Base-by-base conservation (phyloP, 2,329 filamentous ascomycete species). In the Aureobasidium musti region DNA sequence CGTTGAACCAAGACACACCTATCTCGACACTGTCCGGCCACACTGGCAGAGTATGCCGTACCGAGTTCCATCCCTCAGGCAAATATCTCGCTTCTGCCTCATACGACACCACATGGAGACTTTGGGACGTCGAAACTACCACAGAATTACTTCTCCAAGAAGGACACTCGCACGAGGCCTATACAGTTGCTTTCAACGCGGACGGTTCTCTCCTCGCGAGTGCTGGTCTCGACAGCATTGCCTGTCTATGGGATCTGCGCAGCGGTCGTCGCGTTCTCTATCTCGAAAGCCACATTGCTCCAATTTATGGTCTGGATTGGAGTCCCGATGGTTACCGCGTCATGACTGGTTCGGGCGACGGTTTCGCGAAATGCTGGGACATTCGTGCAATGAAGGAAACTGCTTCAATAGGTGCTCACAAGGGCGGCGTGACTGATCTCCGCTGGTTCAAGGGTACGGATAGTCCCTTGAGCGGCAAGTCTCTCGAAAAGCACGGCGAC, bases 361-460 rank as follows among this genome's bases (percentile, higher is more conserved):
- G 94, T 21, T 98, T 95, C 86, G 88, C 97, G 74, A 98, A 97
- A 78, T 97, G 94, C 79, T 99, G 95, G 95, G 95, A 99, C 75
- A 84, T 99, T 63, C 88, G 95, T 53, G 94, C 95, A 73, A 93
- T 98, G 57, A 86, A 90, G 72, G 88, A 89, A 69, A 89, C 87
- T 0, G 94, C 91, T 14, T 91, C 90, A 21, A 90, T 99, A 54
- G 95, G 94, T 57, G 94, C 95, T 7, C 95, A 99, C 77, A 89
- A 87, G 59, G 94, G 92, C 70, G 90, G 95, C 39, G 93, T 99
- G 8, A 95, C 92, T 1, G 95, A 99, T 77, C 80, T 99, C 69
- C 84, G 92, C 69, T 98, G 95, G 92, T 98, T 90, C 81, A 96
- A 95, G 77, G 94, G 95, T 2, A 81, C 86, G 1, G 93, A 97